Conservation (phyloP, 148 eudicot genomes). For the Rhododendron vialii region DNA sequence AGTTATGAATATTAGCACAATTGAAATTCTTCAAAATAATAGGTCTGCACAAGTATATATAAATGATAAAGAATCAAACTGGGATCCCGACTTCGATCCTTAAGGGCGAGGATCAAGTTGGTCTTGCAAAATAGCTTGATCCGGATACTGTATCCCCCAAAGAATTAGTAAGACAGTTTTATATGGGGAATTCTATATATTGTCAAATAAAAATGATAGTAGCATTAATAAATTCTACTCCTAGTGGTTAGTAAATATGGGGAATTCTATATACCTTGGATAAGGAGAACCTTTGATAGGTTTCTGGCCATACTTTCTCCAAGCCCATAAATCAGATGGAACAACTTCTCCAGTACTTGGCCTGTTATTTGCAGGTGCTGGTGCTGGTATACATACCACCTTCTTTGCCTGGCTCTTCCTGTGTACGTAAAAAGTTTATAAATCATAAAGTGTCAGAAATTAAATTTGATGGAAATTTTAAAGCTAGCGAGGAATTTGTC, state of each 20-base stretch:
- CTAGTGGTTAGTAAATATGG: no score
- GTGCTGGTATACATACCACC: conserved; percentile 93
- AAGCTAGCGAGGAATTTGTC: neutral
- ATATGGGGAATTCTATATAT: neutral
- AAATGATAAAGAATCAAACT: neutral
- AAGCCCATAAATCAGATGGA: conserved; percentile 96
- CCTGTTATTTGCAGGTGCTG: conserved; percentile 73
- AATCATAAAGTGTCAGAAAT: no score
- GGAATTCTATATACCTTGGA: conserved; percentile 51
- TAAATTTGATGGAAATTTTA: neutral
- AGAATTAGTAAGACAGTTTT: neutral
- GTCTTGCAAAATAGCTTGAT: neutral
- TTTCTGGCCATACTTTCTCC: conserved; percentile 96
- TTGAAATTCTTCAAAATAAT: neutral
- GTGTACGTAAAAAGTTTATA: neutral
- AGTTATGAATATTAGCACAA: neutral
- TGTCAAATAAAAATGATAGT: neutral
- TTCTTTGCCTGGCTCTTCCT: conserved; percentile 92
- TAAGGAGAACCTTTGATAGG: conserved; percentile 95
- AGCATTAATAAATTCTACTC: neutral
- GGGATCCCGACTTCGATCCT: neutral
- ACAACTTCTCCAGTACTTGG: conserved; percentile 73
- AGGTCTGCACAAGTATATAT: neutral
- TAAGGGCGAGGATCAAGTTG: neutral
- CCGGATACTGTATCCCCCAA: neutral